Evolutionary conservation across 163 green algal genomes (phyloP).

Genomic region (Scenedesmus sp.): DNA sequence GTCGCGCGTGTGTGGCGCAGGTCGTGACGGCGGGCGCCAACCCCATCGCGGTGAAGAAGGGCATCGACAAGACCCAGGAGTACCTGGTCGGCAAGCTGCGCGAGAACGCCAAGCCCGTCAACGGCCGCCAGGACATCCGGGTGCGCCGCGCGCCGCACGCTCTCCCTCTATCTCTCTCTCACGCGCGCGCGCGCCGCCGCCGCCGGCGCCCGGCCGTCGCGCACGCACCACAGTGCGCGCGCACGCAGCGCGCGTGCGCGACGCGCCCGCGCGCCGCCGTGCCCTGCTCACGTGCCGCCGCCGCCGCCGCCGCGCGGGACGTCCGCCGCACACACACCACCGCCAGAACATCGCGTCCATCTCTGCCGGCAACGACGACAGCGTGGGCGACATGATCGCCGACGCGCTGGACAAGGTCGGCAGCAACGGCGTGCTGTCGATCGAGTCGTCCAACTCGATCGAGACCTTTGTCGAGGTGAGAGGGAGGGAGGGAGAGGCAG

Average conservation of each 20-base stretch:
- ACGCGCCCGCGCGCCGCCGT: no score
- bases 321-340: no score
- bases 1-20: constrained; percentile 75
- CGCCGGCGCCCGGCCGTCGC: no score
- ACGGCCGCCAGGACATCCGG: constrained; percentile 94
- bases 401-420: constrained; percentile 96
- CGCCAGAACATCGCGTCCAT: constrained; percentile 90
- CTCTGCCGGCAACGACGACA: constrained; percentile 96
- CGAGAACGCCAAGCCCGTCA: constrained; percentile 86
- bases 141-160: constrained; percentile 44
- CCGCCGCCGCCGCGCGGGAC: no score
- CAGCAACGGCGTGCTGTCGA: constrained; percentile 91
- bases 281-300: no score
- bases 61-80: constrained; percentile 96
- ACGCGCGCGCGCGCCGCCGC: no score
- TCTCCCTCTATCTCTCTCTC: no score
- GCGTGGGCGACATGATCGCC: constrained; percentile 97
- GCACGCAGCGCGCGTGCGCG: no score
- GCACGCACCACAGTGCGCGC: no score
- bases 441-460: constrained; percentile 83
- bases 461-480: constrained; percentile 94
- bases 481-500: no score
- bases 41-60: constrained; percentile 96
- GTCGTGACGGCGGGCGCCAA: constrained; percentile 95
- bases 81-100: constrained; percentile 89